Base-by-base conservation (phyloP, 2,329 filamentous ascomycete genomes). In the Fusarium sp. region DNA sequence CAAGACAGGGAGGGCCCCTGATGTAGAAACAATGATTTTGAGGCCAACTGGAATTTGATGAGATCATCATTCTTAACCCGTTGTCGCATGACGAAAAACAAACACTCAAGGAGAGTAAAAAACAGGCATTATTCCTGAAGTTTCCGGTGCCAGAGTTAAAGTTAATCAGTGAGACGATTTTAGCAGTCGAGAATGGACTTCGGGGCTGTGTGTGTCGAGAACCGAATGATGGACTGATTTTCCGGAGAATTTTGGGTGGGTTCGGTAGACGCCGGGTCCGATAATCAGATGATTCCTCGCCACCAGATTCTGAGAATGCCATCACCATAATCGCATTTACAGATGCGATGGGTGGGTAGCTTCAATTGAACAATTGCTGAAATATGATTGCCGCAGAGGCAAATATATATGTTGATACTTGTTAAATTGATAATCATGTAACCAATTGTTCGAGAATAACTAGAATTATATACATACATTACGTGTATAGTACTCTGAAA, bases 201-300 rank as follows among this genome's bases (percentile, higher is more conserved):
- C 6, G n/a, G 41, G 31, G 39, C 36, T 49, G 64, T 4, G 38
- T 39, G 29, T 47, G 52, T 54, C 44, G 47, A 64, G 56, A 62
- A 50, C 61, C 56, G 61, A 39, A 38, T 13, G 35, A 70, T 72
- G 31, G 56, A 38, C 70, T 72, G 70, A 72, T 70, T 73, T 56
- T 10, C 22, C 60, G 62, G 66, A 13, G 50, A 22, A 46, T 41
- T 54, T 63, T 67, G 29, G 62, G 45, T 44, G 62, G 68, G 39
- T 52, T 71, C 70, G 70, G 70, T 65, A 22, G 52, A 33, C 66
- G 70, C 70, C 70, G 70, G 66, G 55, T 41, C 66, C 52, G 46
- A 68, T 38, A 14, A 70, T 71, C 67, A 64, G 62, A 61, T 65
- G 58, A 63, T 73, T 57, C 45, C 22, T 42, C 29, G 38, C 35